Base-by-base conservation (phyloP, 176 grass and related monocot species). In the Eragrostis nindensis region DNA sequence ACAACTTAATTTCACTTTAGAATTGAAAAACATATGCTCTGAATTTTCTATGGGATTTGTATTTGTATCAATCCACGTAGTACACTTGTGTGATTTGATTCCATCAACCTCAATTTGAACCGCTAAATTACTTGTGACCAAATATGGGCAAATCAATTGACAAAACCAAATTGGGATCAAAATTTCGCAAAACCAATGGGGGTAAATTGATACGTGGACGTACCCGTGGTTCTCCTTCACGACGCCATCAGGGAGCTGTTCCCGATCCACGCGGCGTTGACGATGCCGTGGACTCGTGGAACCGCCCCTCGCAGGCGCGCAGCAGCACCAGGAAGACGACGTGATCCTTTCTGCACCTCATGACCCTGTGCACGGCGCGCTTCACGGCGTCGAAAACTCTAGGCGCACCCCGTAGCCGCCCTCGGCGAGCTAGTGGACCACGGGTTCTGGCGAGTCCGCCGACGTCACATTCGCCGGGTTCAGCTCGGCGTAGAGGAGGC, bases 381-480 rank as follows among this genome's bases (percentile, higher is more conserved):
- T 24, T 74, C 62, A 89, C 70, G 25, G 41, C 13, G 36, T 19
- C 19, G 15, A 84, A 82, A 70, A 75, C 81, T 70, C 36, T 84
- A 50, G 36, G 25, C 76, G 81, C 27, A 44, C 47, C 54, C 6
- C 22, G 43, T 68, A 61, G 40, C 9, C 14, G 30, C 32, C 66
- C 24, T 79, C 70, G 7, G 8, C 8, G 30, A 88, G 86, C 6
- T 79, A 75, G 50, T 15, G 0, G 5, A 50, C 52, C 41, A 84
- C 50, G 41, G 68, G 75, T 1, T 56, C 21, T 56, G 54, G n/a
- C n/a, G n/a, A n/a, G n/a, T n/a, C n/a, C n/a, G n/a, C n/a, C n/a
- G n/a, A n/a, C n/a, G n/a, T n/a, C 62, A 36, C 14, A 64, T 1
- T 16, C 29, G 6, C 29, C 30, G 29, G 62, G 14, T 38, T 38